Evolutionary conservation across 164 flowering plant genomes (phyloP), one percentile per base, ranked within the genome.

Genomic region (Vitis riparia): DNA sequence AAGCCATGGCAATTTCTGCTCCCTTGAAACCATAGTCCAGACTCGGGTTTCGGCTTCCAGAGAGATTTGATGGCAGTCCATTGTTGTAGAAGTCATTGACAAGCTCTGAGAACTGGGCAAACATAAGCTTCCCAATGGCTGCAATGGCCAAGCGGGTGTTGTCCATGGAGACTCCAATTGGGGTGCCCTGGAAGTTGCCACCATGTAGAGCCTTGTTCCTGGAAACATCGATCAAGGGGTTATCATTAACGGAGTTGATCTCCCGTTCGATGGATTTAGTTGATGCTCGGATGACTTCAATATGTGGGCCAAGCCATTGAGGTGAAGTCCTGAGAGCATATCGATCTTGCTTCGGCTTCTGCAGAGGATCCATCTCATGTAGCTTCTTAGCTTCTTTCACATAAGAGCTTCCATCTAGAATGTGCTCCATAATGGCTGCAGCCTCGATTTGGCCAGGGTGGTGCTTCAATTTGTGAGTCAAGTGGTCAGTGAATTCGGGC

Each of bases 11-110:
- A 5, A 68, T 68, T 51, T 59, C 71, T 1, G 71, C 71, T 0
- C 71, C 71, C 37, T 68, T 59, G 65, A 68, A 68, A 1, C 71
- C 71, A 11, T 68, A 68, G 9, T 68, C 71, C 64, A 68, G 44
- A 47, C 71, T 68, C 11, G 71, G 71, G 51, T 68, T 60, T 3
- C 65, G 52, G 6, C 65, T 65, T 3, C 71, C 71, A 5, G 56
- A 17, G 16, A 68, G 65, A 51, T 68, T 68, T 11, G 71, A 68
- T 3, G 71, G 71, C 47, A 68, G 9, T 15, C 71, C 71, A 29
- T 68, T 68, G 64, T 59, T 68, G 71, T 68, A 68, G 27, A 47
- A 68, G 52, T 68, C 65, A 51, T 60, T 59, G 2, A 68, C 71
- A 13, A 68, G 71, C 29, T 68, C 71, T 0, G 71, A 68, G 11